Conservation (phyloP, 345 rosid species). For the Hypericum androsaemum region DNA sequence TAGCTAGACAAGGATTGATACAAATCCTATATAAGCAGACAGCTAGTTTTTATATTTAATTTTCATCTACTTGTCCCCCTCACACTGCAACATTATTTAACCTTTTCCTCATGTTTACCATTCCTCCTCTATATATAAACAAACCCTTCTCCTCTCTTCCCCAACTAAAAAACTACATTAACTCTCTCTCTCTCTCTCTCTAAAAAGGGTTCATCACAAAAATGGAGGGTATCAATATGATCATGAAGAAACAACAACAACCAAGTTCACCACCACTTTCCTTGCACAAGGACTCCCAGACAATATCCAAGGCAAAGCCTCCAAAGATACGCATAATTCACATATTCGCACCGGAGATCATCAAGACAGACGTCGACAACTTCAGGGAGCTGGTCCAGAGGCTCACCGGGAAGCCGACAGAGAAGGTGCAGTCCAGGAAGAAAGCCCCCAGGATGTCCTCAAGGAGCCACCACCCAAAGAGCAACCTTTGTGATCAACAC, state of each 20-base stretch:
- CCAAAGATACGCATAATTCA: slow-evolving; percentile 64
- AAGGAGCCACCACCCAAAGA: no score
- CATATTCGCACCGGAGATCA: slow-evolving; percentile 89
- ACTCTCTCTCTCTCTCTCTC: slow-evolving; percentile 15
- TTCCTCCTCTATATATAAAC: slow-evolving; percentile 10
- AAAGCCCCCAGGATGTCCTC: neutral
- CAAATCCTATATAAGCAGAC: slow-evolving; percentile 8
- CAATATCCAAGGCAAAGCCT: slow-evolving; percentile 32
- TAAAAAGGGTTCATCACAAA: neutral
- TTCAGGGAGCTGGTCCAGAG: slow-evolving; percentile 83
- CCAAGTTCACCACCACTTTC: slow-evolving; percentile 26
- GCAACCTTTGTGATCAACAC: no score
- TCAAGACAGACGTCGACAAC: slow-evolving; percentile 81
- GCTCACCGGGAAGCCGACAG: slow-evolving; percentile 75
- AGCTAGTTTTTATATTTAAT: slow-evolving; percentile 16
- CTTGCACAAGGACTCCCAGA: slow-evolving; percentile 38
- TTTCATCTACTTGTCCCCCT: slow-evolving; percentile 1
- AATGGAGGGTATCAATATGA: slow-evolving; percentile 34
- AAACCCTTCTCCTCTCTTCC: slow-evolving; percentile 8
- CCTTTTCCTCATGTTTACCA: neutral
- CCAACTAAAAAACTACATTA: slow-evolving; percentile 25
- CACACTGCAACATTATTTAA: neutral
- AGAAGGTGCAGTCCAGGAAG: neutral
- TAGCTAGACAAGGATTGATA: no score
- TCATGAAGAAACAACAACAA: neutral